These are phyloP conservation scores for Xerocomellus chrysenteron DNA, from an alignment of 768 basidiomycete genomes.

Conservation along the genomic window DNA sequence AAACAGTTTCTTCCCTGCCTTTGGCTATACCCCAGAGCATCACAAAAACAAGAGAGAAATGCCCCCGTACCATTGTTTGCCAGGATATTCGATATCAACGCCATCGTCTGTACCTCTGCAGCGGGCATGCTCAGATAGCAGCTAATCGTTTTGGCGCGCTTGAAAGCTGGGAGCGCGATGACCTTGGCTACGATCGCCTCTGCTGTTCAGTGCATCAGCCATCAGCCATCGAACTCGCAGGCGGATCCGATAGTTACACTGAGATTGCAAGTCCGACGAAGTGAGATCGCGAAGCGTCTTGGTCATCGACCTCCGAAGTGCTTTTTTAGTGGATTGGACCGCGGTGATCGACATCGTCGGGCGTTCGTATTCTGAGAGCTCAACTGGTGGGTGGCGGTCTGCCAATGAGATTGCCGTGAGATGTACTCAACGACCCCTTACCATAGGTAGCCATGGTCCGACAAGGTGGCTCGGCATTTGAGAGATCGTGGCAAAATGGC, in stretches of 20 bases:
- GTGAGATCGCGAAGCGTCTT: constrained; percentile 46
- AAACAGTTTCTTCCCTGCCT: constrained; percentile 61
- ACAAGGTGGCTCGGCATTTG: constrained; percentile 12
- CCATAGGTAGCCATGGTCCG: not conserved
- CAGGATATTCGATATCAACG: constrained; percentile 53
- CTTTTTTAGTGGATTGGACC: constrained; percentile 46
- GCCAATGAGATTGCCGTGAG: not conserved
- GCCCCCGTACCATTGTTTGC: constrained; percentile 44
- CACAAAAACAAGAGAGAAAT: not conserved
- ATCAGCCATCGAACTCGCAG: not conserved
- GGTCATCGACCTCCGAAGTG: constrained; percentile 51
- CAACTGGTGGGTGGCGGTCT: not conserved
- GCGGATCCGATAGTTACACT: constrained; percentile 47
- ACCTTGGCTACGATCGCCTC: constrained; percentile 45
- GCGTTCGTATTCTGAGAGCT: not conserved
- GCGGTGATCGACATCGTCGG: constrained; percentile 30
- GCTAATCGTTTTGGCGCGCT: constrained; percentile 50
- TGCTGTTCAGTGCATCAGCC: constrained; percentile 15
- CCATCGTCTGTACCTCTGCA: constrained; percentile 63
- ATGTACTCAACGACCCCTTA: not conserved
- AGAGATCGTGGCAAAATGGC: not conserved
- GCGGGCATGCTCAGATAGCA: constrained; percentile 82
- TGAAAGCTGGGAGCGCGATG: constrained; percentile 51
- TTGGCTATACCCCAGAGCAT: not conserved
- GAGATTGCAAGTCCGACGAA: constrained; percentile 46